A percentile compares a stretch with the other conserved stretches of the same genome.
Evolutionary conservation across 441 rosid genomes (phyloP).

Genomic region (Gossypium schwendimanii): DNA sequence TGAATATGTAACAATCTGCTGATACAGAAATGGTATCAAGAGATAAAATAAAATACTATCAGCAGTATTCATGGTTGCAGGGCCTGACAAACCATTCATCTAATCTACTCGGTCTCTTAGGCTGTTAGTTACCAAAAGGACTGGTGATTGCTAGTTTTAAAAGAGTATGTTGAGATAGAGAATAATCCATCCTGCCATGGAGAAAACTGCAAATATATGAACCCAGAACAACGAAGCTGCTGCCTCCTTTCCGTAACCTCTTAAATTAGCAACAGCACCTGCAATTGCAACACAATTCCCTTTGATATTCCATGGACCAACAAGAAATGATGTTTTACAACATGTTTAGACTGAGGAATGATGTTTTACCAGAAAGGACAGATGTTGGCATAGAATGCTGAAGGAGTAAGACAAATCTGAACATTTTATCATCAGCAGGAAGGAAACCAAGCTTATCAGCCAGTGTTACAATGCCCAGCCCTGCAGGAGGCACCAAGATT

Average conservation of each 20-base stretch:
- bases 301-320: not conserved
- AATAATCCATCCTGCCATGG: constrained; percentile 90
- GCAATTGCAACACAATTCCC: not conserved
- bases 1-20: not conserved
- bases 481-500: constrained; percentile 77
- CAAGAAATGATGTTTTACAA: too few relatives aligned
- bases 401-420: constrained; percentile 77
- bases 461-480: constrained; percentile 79
- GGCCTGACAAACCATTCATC: not conserved
- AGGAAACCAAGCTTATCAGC: constrained; percentile 96
- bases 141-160: constrained; percentile 19
- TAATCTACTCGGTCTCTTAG: not conserved
- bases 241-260: constrained; percentile 94
- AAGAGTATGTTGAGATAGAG: constrained; percentile 81
- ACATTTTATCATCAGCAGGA: constrained; percentile 83
- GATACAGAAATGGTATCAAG: not conserved
- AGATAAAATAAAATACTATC: not conserved
- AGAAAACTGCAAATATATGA: constrained; percentile 79
- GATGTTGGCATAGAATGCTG: constrained; percentile 99
- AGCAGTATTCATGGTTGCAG: not conserved
- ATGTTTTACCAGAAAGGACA: constrained; percentile 59
- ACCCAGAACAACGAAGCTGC: constrained; percentile 95
- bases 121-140: not conserved
- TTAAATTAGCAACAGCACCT: constrained; percentile 91
- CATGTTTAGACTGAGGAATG: not conserved